Conservation (phyloP, 225 moss, liverwort and hornwort genomes). For the Anthoceros angustus region DNA sequence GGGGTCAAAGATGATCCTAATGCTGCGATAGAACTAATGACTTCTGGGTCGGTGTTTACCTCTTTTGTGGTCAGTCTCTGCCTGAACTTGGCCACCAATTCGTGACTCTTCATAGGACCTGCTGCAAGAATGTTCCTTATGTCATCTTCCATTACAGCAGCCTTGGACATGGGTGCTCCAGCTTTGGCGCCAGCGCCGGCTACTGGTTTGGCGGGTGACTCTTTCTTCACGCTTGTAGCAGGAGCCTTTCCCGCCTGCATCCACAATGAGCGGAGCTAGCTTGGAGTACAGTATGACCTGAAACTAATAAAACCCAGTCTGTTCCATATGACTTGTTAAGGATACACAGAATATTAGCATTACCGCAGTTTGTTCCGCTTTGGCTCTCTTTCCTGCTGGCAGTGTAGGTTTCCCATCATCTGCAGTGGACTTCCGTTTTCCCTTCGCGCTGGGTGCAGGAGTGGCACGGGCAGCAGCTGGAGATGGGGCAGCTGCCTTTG, state of each 20-base stretch:
- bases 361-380: constrained; percentile 40
- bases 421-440: constrained; percentile 48
- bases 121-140: constrained; percentile 57
- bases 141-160: constrained; percentile 80
- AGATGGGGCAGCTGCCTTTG: constrained; percentile 27
- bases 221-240: constrained; percentile 9
- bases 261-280: not conserved
- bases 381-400: constrained; percentile 50
- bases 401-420: constrained; percentile 43
- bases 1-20: too few relatives aligned
- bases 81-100: constrained; percentile 90
- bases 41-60: constrained; percentile 14
- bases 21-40: too few relatives aligned
- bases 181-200: constrained; percentile 26
- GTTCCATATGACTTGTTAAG: not conserved
- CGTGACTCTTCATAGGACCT: constrained; percentile 97
- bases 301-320: not conserved
- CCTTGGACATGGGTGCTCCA: constrained; percentile 38
- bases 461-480: constrained; percentile 29
- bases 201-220: constrained; percentile 31
- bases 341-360: constrained; percentile 9
- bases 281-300: not conserved
- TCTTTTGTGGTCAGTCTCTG: constrained; percentile 66
- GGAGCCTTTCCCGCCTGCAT: constrained; percentile 36
- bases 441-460: constrained; percentile 39